Conservation (phyloP, 768 basidiomycete genomes). For the Exidia glandulosa region DNA sequence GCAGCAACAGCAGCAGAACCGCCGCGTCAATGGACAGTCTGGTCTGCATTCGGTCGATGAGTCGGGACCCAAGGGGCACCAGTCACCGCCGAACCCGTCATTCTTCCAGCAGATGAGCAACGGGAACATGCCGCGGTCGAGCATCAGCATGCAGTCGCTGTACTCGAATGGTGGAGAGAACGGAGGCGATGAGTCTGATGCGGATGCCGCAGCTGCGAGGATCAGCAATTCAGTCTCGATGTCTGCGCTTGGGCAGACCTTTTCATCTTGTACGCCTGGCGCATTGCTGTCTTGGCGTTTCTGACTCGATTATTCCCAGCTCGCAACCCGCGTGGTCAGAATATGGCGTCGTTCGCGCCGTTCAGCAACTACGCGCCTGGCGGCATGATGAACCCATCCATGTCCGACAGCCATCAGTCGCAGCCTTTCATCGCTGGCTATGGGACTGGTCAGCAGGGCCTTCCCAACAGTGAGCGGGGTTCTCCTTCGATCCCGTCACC, state of each 20-base stretch:
- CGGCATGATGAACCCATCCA: neutral
- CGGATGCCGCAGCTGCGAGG: neutral
- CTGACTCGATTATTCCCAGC: no score
- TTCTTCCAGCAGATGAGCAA: neutral
- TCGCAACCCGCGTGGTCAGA: neutral
- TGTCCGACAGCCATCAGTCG: no score
- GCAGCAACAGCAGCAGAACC: neutral
- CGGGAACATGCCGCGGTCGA: neutral
- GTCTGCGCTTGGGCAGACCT: neutral
- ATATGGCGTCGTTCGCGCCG: neutral
- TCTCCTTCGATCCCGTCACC: no score
- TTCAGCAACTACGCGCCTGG: neutral
- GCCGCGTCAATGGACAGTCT: neutral
- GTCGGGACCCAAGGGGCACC: neutral
- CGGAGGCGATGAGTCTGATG: neutral
- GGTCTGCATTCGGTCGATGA: neutral
- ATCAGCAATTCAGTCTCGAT: neutral
- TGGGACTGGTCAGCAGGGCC: no score
- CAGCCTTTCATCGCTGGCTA: no score
- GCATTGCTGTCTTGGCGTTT: neutral
- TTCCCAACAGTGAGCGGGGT: no score
- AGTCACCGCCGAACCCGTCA: no score
- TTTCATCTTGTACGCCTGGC: neutral
- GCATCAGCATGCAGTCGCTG: neutral
- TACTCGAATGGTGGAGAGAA: neutral